Percentiles rank a stretch among this genome's conserved stretches.
Evolutionary conservation across 2,329 filamentous ascomycete genomes (phyloP).

Genomic region (Colletotrichum tropicale): DNA sequence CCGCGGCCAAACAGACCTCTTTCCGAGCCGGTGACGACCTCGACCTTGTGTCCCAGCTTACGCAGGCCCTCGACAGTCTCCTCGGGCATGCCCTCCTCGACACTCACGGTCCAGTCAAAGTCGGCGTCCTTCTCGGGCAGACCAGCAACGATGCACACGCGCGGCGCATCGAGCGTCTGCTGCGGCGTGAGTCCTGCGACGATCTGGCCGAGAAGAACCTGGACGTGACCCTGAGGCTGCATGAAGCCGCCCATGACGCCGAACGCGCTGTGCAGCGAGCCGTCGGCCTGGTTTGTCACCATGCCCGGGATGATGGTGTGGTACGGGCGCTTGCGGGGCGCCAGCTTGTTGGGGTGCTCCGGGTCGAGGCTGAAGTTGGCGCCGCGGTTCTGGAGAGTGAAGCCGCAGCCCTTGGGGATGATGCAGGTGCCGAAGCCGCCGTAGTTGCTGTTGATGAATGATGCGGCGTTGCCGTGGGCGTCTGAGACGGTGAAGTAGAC

Average conservation of each 20-base stretch:
- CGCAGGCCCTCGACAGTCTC: constrained; percentile 71
- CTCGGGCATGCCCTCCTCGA: constrained; percentile 82
- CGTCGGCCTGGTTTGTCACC: constrained; percentile 78
- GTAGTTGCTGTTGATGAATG: constrained; percentile 97
- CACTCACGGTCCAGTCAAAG: constrained; percentile 69
- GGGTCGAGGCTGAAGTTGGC: constrained; percentile 79
- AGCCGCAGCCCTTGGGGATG: constrained; percentile 84
- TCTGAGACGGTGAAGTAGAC: constrained; percentile 94
- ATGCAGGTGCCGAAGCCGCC: constrained; percentile 87
- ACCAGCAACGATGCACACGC: constrained; percentile 84
- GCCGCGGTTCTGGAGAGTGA: constrained; percentile 93
- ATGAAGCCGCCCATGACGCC: constrained; percentile 99
- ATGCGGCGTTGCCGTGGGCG: constrained; percentile 83
- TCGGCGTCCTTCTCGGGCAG: constrained; percentile 66
- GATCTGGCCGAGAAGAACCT: constrained; percentile 89
- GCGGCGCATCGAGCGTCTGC: constrained; percentile 85
- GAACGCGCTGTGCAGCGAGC: constrained; percentile 81
- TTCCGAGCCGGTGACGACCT: constrained; percentile 67
- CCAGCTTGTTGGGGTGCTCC: constrained; percentile 79
- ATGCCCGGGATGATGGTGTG: constrained; percentile 97
- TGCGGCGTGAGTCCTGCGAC: constrained; percentile 84
- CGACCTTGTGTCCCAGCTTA: constrained; percentile 74
- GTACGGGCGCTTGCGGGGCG: constrained; percentile 86
- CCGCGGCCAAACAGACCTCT: constrained; percentile 82
- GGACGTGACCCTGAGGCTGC: constrained; percentile 96